Base-by-base conservation (phyloP, 192 early-diverging fungal species). In the Backusella liffmaniae region DNA sequence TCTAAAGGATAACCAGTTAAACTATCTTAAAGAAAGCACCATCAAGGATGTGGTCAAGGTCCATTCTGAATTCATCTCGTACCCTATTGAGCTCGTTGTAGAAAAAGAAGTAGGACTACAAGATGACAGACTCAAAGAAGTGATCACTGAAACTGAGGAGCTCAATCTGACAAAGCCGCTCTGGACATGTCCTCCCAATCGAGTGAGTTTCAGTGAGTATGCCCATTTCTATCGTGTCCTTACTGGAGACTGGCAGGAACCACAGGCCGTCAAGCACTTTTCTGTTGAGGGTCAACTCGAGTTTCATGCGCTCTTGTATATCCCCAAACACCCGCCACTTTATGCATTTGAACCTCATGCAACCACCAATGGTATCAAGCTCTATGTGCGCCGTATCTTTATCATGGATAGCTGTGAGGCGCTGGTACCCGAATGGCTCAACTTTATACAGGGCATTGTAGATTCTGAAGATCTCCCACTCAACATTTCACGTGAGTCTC, bases 351-450 rank as follows among this genome's bases (percentile, higher is more conserved):
- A 99, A 88, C 87, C 90, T 81, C 32, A 32, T 0, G 95, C 94
- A 92, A 96, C 96, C 94, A 93, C 95, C 84, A 98, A 98, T 92
- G 98, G 98, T 93, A 98, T 99, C 92, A 98, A 98, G 90, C 91
- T 99, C 73, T 99, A 98, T 86, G 97, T 99, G 78, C 95, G 96
- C 79, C 96, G 97, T 77, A 96, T 99, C 77, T 98, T 99, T 88
- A 99, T 99, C 86, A 98, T 96, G 95, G 97, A 99, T 83, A 96
- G 99, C 91, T 97, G 95, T 87, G 96, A 97, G 79, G 97, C 99
- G 80, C 86, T 99, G 77, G 96, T 99, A 77, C 98, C 98, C 77
- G 96, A 99, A 87, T 99, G 95, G 94, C 91, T 99, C 79, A 93
- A 90, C 84, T 99, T 99, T 83, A 88, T 99, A 92, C 96, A 99